Conservation (phyloP, 2,329 filamentous ascomycete genomes). For the Venturia carpophila region DNA sequence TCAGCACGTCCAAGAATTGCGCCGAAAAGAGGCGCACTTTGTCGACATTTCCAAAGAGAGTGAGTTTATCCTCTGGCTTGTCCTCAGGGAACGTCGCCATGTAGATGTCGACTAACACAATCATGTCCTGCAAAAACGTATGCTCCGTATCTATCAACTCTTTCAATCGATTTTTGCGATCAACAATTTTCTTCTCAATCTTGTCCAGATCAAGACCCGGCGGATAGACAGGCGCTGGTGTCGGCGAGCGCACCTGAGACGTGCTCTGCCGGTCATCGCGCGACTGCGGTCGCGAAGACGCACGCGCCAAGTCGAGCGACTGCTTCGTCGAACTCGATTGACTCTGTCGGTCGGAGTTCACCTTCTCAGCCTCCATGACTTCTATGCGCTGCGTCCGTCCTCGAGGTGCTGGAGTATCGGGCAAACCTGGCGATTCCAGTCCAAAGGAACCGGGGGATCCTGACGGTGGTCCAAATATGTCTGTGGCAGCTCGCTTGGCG, state of each 20-base stretch:
- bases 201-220: background rate
- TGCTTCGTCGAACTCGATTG: slow-evolving; percentile 1
- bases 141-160: slow-evolving; percentile 91
- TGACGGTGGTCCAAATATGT: background rate
- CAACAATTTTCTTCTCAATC: slow-evolving; percentile 56
- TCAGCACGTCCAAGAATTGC: slow-evolving; percentile 68
- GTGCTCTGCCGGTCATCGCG: slow-evolving; percentile 7
- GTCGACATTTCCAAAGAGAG: slow-evolving; percentile 87
- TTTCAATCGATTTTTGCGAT: slow-evolving; percentile 70
- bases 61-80: slow-evolving; percentile 66
- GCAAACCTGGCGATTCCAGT: slow-evolving; percentile 10
- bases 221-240: background rate
- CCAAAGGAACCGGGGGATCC: background rate
- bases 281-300: background rate
- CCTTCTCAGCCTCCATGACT: background rate
- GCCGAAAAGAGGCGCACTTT: slow-evolving; percentile 85
- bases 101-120: slow-evolving; percentile 95
- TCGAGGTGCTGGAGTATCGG: slow-evolving; percentile 15
- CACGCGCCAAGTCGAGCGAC: background rate
- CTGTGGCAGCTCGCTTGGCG: background rate
- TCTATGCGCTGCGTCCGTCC: background rate
- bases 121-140: slow-evolving; percentile 89
- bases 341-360: background rate
- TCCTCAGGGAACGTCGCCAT: slow-evolving; percentile 80
- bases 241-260: background rate